Conservation (phyloP, 2,329 filamentous ascomycete genomes). For the Aspergillus caelatus region DNA sequence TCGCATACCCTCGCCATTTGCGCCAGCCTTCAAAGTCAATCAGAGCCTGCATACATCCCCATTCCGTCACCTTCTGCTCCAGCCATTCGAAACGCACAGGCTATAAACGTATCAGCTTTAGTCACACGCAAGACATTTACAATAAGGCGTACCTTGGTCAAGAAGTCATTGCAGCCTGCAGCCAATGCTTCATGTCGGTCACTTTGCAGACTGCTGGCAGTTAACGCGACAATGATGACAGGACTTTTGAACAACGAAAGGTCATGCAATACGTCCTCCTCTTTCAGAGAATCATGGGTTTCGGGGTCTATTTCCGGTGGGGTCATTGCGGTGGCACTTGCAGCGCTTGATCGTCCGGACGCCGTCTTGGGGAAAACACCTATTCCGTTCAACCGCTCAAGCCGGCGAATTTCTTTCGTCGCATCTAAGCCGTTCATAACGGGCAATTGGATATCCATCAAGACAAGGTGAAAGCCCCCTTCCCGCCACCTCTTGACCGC, state of each 20-base stretch:
- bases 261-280: conserved; percentile 42
- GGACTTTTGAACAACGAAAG: conserved; percentile 81
- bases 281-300: conserved; percentile 29
- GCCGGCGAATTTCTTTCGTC: conserved; percentile 86
- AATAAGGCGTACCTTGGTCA: conserved; percentile 76
- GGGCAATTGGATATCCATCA: conserved; percentile 98
- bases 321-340: conserved; percentile 26
- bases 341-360: conserved; percentile 53
- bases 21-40: conserved; percentile 99
- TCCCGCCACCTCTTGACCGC: conserved; percentile 90
- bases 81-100: conserved; percentile 98
- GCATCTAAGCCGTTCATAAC: conserved; percentile 96
- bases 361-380: conserved; percentile 81
- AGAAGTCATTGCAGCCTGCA: conserved; percentile 95
- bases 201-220: conserved; percentile 89
- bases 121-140: background rate
- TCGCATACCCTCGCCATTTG: conserved; percentile 85
- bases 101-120: conserved; percentile 49
- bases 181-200: conserved; percentile 93
- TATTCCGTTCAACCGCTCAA: conserved; percentile 89
- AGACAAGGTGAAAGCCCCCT: conserved; percentile 90
- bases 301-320: conserved; percentile 23
- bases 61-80: conserved; percentile 96
- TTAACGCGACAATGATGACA: conserved; percentile 96
- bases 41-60: conserved; percentile 98